Evolutionary conservation across 2,329 filamentous ascomycete genomes (phyloP), one percentile per base, ranked within the genome.

Genomic region (Sporothrix pallida): DNA sequence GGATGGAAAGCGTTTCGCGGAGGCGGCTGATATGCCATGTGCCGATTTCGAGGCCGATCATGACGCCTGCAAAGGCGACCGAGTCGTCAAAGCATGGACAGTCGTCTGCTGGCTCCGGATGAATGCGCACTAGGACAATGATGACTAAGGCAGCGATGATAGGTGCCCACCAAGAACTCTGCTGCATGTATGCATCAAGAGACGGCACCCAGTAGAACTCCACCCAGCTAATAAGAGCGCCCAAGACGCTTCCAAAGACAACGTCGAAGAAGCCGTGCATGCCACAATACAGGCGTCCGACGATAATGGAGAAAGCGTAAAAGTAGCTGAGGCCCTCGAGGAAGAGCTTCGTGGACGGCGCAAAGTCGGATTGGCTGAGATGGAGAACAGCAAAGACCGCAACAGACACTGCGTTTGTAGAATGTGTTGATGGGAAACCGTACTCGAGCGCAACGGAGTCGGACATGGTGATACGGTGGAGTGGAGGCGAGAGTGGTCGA

Each of bases 221-320:
- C 75, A 89, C 76, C 42, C 87, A 80, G 31, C 87, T 87, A 76
- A 91, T 88, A 70, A 87, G 82, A 12, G 90, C 91, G 46, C 96
- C 96, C 73, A 98, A 86, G 15, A 90, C 78, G 72, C 92, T 93
- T 7, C 96, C 96, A 73, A 96, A 82, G 15, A 96, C 83, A 31
- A 98, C 94, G 81, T 99, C 96, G 60, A 96, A 86, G 83, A 98
- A 97, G 12, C 96, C 96, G 83, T 99, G 96, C 96, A 99, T 99
- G 75, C 96, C 96, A 80, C 96, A 99, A 84, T 99, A 98, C 50
- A 99, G 86, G 23, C 96, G 90, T 6, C 96, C 96, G 75, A 98
- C 85, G 56, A 98, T 88, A 79, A 99, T 98, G 37, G 95, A 98
- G 13, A 89, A 83, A 48, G 93, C 93, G 80, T 98, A 99, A 78